Percentiles rank a stretch among this genome's conserved stretches.
Conservation (phyloP, 2,329 filamentous ascomycete species). For the Hypoxylon rubiginosum region DNA sequence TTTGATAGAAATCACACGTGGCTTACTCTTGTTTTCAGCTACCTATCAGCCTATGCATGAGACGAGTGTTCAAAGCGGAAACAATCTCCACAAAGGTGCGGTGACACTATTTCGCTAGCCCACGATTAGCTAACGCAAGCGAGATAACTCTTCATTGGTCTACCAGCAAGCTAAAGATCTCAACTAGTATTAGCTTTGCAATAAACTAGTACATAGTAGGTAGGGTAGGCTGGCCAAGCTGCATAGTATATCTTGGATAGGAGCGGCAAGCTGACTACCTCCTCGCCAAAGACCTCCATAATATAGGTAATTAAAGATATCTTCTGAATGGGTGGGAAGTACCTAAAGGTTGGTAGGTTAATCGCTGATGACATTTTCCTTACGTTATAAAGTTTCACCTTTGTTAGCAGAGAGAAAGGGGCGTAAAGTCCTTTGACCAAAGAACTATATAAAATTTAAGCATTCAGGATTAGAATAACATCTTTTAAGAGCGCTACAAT, state of each 20-base stretch:
- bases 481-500: neutral
- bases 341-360: no score
- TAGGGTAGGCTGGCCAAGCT: neutral
- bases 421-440: neutral
- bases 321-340: no score
- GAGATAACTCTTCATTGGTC: constrained; percentile 26
- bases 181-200: constrained; percentile 15
- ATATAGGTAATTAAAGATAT: neutral
- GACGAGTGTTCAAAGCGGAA: constrained; percentile 9
- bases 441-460: no score
- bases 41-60: neutral
- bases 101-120: constrained; percentile 22
- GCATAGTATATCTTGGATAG: constrained; percentile 1
- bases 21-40: constrained; percentile 8
- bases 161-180: constrained; percentile 4
- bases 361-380: no score
- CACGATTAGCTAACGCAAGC: constrained; percentile 28
- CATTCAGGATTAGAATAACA: neutral
- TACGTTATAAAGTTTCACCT: neutral
- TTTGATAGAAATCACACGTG: neutral
- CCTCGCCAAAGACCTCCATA: neutral
- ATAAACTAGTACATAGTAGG: neutral
- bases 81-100: neutral
- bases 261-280: neutral
- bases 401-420: neutral